Evolutionary conservation across 169 alveolate species (phyloP).

Genomic region (Eimeria acervulina): DNA sequence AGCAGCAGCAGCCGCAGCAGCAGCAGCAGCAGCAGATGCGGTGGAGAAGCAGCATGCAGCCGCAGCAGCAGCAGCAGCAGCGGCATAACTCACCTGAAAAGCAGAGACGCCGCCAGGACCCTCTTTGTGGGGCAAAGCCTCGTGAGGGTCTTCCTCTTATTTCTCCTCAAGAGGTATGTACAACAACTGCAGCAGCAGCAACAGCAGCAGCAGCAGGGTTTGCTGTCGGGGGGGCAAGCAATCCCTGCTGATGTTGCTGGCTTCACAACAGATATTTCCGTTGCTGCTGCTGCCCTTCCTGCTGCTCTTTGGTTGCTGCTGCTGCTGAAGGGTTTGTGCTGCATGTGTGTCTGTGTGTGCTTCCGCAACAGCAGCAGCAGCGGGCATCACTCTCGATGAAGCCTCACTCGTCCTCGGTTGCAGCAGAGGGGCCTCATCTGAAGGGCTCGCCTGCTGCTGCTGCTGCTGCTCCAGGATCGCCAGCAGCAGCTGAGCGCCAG

Average conservation of each 20-base stretch:
- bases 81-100: slow-evolving; percentile 4
- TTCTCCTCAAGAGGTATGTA: slow-evolving; percentile 27
- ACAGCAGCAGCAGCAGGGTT: neutral
- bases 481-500: neutral
- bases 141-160: slow-evolving; percentile 24
- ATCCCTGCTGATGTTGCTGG: slow-evolving; percentile 18
- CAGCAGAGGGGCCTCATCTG: neutral
- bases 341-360: neutral
- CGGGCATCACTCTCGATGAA: neutral
- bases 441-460: slow-evolving; percentile 29
- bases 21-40: no score
- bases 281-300: neutral
- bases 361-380: slow-evolving; percentile 9
- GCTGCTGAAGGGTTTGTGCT: neutral
- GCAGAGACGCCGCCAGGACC: slow-evolving; percentile 3
- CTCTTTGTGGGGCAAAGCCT: slow-evolving; percentile 19
- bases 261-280: neutral
- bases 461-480: slow-evolving; percentile 17
- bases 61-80: slow-evolving; percentile 63
- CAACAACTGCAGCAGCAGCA: slow-evolving; percentile 37
- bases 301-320: neutral
- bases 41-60: no score
- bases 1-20: slow-evolving; percentile 71
- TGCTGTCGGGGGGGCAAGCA: neutral
- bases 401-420: neutral